Percentiles rank a stretch among this genome's conserved stretches.
These are phyloP conservation scores for Digitaria exilis DNA, from an alignment of 202 grass and related monocot species.

Conservation along the genomic window DNA sequence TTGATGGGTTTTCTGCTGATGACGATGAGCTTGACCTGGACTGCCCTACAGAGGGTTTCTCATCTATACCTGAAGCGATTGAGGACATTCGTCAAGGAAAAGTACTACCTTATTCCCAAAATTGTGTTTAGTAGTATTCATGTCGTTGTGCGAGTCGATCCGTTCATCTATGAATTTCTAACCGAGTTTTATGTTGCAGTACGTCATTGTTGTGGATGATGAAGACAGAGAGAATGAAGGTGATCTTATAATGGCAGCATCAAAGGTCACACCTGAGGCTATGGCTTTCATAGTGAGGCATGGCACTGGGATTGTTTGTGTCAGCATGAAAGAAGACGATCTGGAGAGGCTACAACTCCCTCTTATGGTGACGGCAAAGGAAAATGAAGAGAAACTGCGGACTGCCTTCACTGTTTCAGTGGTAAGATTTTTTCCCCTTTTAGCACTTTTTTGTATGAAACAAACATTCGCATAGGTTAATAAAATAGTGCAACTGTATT, in stretches of 20 bases:
- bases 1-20: constrained; percentile 66
- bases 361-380: constrained; percentile 85
- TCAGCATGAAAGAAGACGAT: constrained; percentile 99
- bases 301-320: constrained; percentile 96
- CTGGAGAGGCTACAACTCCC: constrained; percentile 90
- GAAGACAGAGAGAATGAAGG: constrained; percentile 99
- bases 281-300: constrained; percentile 96
- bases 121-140: background rate
- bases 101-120: constrained; percentile 44
- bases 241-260: constrained; percentile 98
- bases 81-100: constrained; percentile 92
- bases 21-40: constrained; percentile 84
- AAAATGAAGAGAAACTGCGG: constrained; percentile 93
- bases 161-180: background rate
- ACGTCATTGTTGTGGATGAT: constrained; percentile 96
- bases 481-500: constrained; percentile 9
- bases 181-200: constrained; percentile 57
- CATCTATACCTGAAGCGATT: constrained; percentile 92
- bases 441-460: constrained; percentile 9
- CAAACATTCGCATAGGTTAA: constrained; percentile 14
- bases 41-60: constrained; percentile 78
- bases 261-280: constrained; percentile 78
- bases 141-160: background rate
- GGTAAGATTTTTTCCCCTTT: constrained; percentile 40
- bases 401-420: constrained; percentile 97